phyloP scores from a whole-genome alignment of 1,284 basidiomycete genomes.

The Ustilago tritici region DNA sequence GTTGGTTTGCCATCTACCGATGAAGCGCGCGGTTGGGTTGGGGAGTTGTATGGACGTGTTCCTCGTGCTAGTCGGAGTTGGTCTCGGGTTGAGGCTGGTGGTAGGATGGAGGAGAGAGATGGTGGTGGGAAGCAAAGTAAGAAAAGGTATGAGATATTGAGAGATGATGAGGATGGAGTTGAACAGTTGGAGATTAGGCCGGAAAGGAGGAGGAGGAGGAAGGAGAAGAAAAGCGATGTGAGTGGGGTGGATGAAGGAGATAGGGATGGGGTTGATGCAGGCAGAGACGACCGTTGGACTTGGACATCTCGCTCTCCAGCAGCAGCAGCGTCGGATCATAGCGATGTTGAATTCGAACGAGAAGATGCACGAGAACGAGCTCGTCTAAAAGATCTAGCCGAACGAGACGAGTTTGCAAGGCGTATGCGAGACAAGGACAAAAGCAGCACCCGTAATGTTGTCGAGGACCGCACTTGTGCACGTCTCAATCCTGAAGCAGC shows the following conservation, averaged over 20 bases:
- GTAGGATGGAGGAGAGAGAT: neutral
- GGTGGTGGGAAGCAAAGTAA: conserved; percentile 22
- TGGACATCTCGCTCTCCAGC: conserved; percentile 11
- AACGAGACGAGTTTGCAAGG: conserved; percentile 92
- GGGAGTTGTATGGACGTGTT: conserved; percentile 80
- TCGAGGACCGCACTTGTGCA: conserved; percentile 82
- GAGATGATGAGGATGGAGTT: conserved; percentile 54
- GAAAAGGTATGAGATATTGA: conserved; percentile 60
- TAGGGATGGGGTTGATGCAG: neutral
- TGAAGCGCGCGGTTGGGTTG: conserved; percentile 82
- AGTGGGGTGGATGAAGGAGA: conserved; percentile 73
- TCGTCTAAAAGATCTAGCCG: conserved; percentile 81
- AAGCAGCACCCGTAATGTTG: conserved; percentile 87
- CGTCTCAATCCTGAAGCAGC: conserved; percentile 80
- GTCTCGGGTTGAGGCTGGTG: conserved; percentile 72
- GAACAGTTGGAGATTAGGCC: conserved; percentile 61
- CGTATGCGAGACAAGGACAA: conserved; percentile 86
- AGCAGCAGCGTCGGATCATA: conserved; percentile 1
- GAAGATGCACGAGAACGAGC: conserved; percentile 81
- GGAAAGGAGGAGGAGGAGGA: conserved; percentile 73
- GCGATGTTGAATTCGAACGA: conserved; percentile 9
- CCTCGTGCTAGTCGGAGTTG: conserved; percentile 76
- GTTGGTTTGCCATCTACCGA: conserved; percentile 84
- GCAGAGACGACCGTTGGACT: neutral
- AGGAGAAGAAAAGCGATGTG: conserved; percentile 81